A percentile compares a stretch with the other conserved stretches of the same genome.
phyloP scores from a whole-genome alignment of 106 monocot species.

The Gastrodia elata region DNA sequence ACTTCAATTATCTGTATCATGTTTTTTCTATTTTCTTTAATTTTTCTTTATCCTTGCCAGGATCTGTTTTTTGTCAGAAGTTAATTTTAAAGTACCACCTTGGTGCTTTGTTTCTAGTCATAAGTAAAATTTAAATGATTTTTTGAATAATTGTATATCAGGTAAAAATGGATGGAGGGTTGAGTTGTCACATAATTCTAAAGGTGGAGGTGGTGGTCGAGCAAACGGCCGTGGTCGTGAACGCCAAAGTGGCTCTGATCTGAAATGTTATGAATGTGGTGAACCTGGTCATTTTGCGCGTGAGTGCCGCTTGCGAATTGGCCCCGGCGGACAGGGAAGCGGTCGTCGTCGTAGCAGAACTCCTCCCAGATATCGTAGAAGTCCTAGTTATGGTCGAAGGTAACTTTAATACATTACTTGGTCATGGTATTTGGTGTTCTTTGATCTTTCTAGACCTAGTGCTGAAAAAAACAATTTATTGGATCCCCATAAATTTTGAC shows the following conservation, averaged over 20 bases:
- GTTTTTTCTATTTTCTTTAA: not conserved
- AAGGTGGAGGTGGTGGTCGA: constrained; percentile 29
- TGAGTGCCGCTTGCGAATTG: constrained; percentile 82
- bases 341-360: constrained; percentile 69
- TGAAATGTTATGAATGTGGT: constrained; percentile 95
- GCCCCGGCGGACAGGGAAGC: constrained; percentile 65
- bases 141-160: not conserved
- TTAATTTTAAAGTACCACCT: too few relatives aligned
- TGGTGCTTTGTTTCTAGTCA: too few relatives aligned
- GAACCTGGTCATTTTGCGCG: constrained; percentile 97
- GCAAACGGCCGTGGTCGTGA: constrained; percentile 33
- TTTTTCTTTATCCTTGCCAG: not conserved
- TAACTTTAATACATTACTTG: constrained; percentile 8
- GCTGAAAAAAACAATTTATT: not conserved
- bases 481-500: not conserved
- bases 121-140: not conserved
- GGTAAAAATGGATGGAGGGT: constrained; percentile 94
- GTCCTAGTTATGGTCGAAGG: constrained; percentile 70
- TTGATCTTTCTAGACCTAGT: not conserved
- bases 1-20: too few relatives aligned
- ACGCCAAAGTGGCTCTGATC: constrained; percentile 54
- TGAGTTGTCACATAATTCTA: constrained; percentile 78
- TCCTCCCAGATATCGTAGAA: constrained; percentile 58
- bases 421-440: too few relatives aligned
- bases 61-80: not conserved